Conservation (phyloP, 495 filamentous ascomycete genomes). For the Xylaria cubensis region DNA sequence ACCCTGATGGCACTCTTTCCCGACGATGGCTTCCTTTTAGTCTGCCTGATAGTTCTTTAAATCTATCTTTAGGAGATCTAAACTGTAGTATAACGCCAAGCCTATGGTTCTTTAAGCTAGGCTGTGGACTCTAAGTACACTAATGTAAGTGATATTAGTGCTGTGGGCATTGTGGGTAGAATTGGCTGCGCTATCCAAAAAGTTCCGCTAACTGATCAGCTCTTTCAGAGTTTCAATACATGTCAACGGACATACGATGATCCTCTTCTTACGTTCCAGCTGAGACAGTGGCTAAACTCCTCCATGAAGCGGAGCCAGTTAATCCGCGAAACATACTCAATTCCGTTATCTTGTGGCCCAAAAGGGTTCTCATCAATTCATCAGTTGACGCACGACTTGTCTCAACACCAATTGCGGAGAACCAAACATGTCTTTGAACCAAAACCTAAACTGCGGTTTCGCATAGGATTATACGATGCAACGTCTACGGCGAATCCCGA, state of each 20-base stretch:
- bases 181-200: neutral
- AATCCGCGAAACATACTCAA: neutral
- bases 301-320: neutral
- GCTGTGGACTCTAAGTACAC: neutral
- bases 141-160: constrained; percentile 7
- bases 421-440: neutral
- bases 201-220: neutral
- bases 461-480: constrained; percentile 4
- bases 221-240: neutral
- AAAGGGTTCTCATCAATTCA: neutral
- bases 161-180: constrained; percentile 7
- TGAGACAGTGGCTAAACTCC: neutral
- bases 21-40: neutral
- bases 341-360: neutral
- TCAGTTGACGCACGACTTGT: constrained; percentile 7
- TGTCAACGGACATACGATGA: neutral
- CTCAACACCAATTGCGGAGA: neutral
- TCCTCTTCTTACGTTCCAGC: neutral
- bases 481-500: constrained; percentile 7
- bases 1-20: neutral
- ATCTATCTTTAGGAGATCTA: neutral
- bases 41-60: neutral
- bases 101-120: neutral
- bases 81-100: neutral
- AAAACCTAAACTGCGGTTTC: neutral